phyloP scores from a whole-genome alignment of 2,329 filamentous ascomycete species.

The Penicillium psychrosexuale region DNA sequence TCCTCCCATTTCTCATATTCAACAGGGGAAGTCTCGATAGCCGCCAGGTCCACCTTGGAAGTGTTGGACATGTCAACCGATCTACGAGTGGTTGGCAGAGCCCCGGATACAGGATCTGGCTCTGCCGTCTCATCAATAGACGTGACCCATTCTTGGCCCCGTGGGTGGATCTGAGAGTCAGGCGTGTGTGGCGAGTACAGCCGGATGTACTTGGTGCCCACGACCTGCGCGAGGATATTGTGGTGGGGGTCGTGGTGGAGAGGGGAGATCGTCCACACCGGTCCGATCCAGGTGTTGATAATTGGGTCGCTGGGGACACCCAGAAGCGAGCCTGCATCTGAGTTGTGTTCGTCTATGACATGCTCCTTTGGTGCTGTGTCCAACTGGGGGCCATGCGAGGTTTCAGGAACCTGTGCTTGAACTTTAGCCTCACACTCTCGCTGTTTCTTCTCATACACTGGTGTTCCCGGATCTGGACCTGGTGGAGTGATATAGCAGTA shows the following conservation, averaged over 20 bases:
- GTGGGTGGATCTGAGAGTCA: constrained; percentile 39
- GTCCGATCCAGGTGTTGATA: constrained; percentile 92
- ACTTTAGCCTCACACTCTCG: constrained; percentile 19
- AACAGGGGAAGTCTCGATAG: constrained; percentile 56
- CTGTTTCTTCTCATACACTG: constrained; percentile 42
- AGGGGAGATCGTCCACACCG: constrained; percentile 81
- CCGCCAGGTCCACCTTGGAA: constrained; percentile 71
- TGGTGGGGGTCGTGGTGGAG: constrained; percentile 93
- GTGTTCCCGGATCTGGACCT: constrained; percentile 48
- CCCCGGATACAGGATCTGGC: constrained; percentile 1
- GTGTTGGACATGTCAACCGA: constrained; percentile 88
- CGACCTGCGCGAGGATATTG: constrained; percentile 85
- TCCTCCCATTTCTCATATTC: constrained; percentile 43
- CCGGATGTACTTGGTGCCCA: constrained; percentile 87
- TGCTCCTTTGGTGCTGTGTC: neutral
- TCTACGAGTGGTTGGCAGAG: constrained; percentile 12
- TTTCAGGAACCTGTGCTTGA: neutral
- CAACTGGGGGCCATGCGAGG: neutral
- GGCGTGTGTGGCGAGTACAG: constrained; percentile 71
- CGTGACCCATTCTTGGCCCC: constrained; percentile 37
- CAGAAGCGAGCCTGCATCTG: constrained; percentile 12
- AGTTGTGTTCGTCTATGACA: constrained; percentile 3
- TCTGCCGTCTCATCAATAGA: constrained; percentile 10
- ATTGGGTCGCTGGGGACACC: constrained; percentile 52
- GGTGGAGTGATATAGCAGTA: constrained; percentile 75